phyloP scores from a whole-genome alignment of 2,329 filamentous ascomycete species.

The Amesomyces nigricolor region DNA sequence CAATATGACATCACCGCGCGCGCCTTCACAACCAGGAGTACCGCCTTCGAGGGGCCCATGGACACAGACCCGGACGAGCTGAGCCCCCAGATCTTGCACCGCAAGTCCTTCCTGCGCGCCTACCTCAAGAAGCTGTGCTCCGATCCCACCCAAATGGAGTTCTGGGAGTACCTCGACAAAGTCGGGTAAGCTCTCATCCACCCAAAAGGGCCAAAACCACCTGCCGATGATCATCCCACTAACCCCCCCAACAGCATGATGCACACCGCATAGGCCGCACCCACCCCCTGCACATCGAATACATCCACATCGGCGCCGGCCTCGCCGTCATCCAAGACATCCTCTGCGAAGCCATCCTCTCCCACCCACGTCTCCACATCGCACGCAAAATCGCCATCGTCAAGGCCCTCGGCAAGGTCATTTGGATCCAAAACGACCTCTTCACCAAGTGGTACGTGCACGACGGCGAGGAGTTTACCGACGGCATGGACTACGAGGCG shows the following conservation, averaged over 20 bases:
- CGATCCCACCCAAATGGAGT: slow-evolving; percentile 68
- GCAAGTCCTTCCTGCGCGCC: slow-evolving; percentile 72
- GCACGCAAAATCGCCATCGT: slow-evolving; percentile 66
- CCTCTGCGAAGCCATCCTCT: slow-evolving; percentile 69
- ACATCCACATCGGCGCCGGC: slow-evolving; percentile 68
- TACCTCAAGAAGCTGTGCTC: slow-evolving; percentile 71
- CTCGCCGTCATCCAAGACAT: slow-evolving; percentile 74
- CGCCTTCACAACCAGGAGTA: slow-evolving; percentile 61
- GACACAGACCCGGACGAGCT: slow-evolving; percentile 60
- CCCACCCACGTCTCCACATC: slow-evolving; percentile 60
- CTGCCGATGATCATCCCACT: neutral
- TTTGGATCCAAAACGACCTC: slow-evolving; percentile 84
- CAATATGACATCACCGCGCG: slow-evolving; percentile 77
- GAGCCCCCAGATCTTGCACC: slow-evolving; percentile 67
- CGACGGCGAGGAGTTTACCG: slow-evolving; percentile 57
- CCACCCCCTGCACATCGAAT: slow-evolving; percentile 72
- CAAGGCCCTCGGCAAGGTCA: slow-evolving; percentile 71
- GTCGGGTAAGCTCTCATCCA: slow-evolving; percentile 52
- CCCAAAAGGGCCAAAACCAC: no score
- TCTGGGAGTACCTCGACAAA: slow-evolving; percentile 81
- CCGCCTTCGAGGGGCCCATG: slow-evolving; percentile 61
- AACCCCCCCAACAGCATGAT: slow-evolving; percentile 48
- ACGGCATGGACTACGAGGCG: slow-evolving; percentile 41
- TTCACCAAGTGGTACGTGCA: slow-evolving; percentile 77
- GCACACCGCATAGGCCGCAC: slow-evolving; percentile 69